Evolutionary conservation across 2,329 filamentous ascomycete genomes (phyloP).

Genomic region (Colletotrichum incanum): DNA sequence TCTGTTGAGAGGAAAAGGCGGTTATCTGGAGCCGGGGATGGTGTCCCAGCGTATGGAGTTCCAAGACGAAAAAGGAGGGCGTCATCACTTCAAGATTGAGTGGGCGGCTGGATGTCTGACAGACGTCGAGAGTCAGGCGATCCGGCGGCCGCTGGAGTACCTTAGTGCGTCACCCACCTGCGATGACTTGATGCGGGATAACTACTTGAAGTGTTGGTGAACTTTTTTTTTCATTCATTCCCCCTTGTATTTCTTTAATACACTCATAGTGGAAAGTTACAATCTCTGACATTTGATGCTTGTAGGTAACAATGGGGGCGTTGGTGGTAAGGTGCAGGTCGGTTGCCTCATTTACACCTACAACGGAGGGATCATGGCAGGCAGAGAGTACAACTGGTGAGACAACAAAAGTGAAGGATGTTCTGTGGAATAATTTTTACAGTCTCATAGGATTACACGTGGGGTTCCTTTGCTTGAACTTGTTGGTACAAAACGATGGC

Average conservation of each 20-base stretch:
- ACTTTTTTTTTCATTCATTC: background rate
- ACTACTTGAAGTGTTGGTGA: slow-evolving; percentile 1
- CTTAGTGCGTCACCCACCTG: background rate
- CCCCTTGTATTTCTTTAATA: too few species aligned
- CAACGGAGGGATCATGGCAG: slow-evolving; percentile 2
- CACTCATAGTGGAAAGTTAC: too few species aligned
- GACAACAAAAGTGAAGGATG: background rate
- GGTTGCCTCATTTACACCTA: slow-evolving; percentile 13
- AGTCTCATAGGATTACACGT: background rate
- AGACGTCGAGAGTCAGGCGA: background rate
- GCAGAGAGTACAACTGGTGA: slow-evolving; percentile 9
- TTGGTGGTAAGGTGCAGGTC: slow-evolving; percentile 5
- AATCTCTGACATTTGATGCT: background rate
- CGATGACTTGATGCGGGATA: slow-evolving; percentile 1
- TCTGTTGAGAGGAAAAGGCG: background rate
- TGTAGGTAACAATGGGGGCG: slow-evolving; percentile 4
- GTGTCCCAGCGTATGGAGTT: slow-evolving; percentile 6
- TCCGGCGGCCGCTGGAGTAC: background rate
- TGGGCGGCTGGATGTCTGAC: background rate
- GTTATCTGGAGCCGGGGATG: background rate
- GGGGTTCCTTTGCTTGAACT: background rate
- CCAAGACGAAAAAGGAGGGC: background rate
- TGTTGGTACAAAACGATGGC: too few species aligned
- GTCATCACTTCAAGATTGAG: slow-evolving; percentile 3
- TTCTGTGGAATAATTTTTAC: background rate